Base-by-base conservation (phyloP, 306 rosid species). In the Sicyos edulis region DNA sequence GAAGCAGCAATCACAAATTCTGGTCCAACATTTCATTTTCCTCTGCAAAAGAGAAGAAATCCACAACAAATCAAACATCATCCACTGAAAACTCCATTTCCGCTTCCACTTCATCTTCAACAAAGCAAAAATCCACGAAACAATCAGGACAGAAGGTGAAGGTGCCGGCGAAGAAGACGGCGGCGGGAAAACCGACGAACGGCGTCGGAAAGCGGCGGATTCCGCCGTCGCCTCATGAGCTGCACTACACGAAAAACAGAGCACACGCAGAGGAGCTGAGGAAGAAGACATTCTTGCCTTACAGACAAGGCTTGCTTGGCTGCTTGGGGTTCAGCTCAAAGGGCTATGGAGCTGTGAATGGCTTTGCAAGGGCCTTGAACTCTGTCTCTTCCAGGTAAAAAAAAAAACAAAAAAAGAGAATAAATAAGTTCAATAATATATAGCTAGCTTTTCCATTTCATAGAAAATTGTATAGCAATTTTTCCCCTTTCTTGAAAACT, bases 341-440 rank as follows among this genome's bases (percentile, higher is more conserved):
- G 77, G 96, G 99, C 15, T 95, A 95, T 72, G 99, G 97, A 51
- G 99, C 97, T 40, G 82, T 95, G 86, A 91, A 84, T 84, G 99
- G 96, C 70, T 85, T 95, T 54, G 97, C 95, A 32, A 95, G 99
- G 83, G 96, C 99, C 37, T 57, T 95, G 68, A 91, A 89, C 84
- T 96, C 97, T 62, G 97, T 95, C 61, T 91, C 96, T 68, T 87
- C 99, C 79, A 87, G 97, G 96, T 93, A 85, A 76, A 63, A 26
- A 1, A 21, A 32, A 5, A 47, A 17, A n/a, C 4, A 51, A 17
- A 56, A 24, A 17, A 32, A 12, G 15, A 59, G 5, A 20, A 56
- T 32, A 21, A 70, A 70, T 16, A 51, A 53, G 34, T 22, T 68
- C 73, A 54, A 53, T 53, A 54, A 53, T 15, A 29, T 61, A 54